A percentile compares a stretch with the other conserved stretches of the same genome.
phyloP scores from a whole-genome alignment of 306 rosid species.

The barrel medic (Medicago truncatula) region DNA sequence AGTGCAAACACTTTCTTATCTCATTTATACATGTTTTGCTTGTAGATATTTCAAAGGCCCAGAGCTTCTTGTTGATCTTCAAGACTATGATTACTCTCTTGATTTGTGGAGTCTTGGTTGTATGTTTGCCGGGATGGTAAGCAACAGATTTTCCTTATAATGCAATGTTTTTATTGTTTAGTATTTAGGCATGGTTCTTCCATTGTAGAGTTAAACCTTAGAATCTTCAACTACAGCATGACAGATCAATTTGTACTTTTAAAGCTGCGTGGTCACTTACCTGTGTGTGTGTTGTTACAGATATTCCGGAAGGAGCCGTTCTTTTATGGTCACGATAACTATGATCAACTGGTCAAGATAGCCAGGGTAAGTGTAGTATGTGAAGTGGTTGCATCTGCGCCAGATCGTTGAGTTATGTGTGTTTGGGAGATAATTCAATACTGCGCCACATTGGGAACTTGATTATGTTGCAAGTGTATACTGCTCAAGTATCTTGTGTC shows the following conservation, averaged over 20 bases:
- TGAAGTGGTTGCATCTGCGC: constrained; percentile 22
- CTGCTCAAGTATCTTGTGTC: neutral
- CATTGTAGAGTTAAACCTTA: neutral
- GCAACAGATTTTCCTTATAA: constrained; percentile 31
- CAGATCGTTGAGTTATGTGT: constrained; percentile 10
- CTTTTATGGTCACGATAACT: constrained; percentile 93
- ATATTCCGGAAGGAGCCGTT: constrained; percentile 97
- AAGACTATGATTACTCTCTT: constrained; percentile 92
- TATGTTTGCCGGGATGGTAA: constrained; percentile 98
- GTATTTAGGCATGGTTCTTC: constrained; percentile 16
- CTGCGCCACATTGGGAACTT: neutral
- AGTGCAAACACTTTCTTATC: constrained; percentile 9
- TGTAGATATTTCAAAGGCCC: constrained; percentile 96
- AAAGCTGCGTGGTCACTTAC: constrained; percentile 56
- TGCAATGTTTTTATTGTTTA: neutral
- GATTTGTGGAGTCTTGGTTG: constrained; percentile 98
- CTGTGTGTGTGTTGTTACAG: constrained; percentile 53
- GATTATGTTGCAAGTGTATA: neutral
- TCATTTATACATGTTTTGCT: constrained; percentile 22
- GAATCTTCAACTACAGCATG: constrained; percentile 13
- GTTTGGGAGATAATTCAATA: constrained; percentile 22
- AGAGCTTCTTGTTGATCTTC: constrained; percentile 95
- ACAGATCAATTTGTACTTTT: constrained; percentile 24
- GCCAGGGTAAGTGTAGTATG: constrained; percentile 65
- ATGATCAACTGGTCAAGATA: constrained; percentile 92